phyloP scores from a whole-genome alignment of 2,329 filamentous ascomycete species.

The Aureobasidium sp. region DNA sequence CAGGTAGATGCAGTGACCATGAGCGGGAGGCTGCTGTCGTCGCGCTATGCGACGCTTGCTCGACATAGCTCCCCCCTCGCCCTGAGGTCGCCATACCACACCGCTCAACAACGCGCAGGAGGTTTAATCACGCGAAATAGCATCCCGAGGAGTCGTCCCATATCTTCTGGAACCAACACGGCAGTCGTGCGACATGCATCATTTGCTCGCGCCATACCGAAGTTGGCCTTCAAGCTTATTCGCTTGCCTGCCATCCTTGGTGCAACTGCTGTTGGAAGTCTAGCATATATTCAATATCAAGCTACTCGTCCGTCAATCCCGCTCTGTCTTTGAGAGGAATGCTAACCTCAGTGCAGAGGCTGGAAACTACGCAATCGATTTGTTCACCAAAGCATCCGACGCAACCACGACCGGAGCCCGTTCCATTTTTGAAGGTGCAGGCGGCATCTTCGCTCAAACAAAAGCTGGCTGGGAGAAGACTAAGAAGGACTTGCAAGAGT shows the following conservation, averaged over 20 bases:
- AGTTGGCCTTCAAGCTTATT: conserved; percentile 81
- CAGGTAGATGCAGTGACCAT: conserved; percentile 32
- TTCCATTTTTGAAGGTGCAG: conserved; percentile 62
- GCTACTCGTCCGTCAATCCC: conserved; percentile 44
- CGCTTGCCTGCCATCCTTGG: conserved; percentile 88
- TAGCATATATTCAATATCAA: conserved; percentile 95
- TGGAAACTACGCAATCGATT: conserved; percentile 67
- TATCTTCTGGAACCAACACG: conserved; percentile 12
- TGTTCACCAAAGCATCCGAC: conserved; percentile 67
- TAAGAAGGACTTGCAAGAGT: conserved; percentile 73
- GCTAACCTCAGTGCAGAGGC: conserved; percentile 44
- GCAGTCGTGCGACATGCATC: conserved; percentile 62
- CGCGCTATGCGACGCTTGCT: conserved; percentile 60
- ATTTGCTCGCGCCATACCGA: conserved; percentile 66
- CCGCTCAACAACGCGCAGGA: conserved; percentile 27
- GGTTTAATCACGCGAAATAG: conserved; percentile 33
- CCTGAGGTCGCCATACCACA: conserved; percentile 33
- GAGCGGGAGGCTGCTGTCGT: conserved; percentile 69
- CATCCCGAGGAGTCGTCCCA: conserved; percentile 23
- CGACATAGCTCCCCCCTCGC: conserved; percentile 52
- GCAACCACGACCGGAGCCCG: conserved; percentile 62
- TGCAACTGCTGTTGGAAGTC: conserved; percentile 73
- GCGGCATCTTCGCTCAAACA: conserved; percentile 71
- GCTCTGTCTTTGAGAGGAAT: not conserved
- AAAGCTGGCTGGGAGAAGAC: conserved; percentile 74